phyloP scores from a whole-genome alignment of 305 asterid genomes.

The Withania somnifera region DNA sequence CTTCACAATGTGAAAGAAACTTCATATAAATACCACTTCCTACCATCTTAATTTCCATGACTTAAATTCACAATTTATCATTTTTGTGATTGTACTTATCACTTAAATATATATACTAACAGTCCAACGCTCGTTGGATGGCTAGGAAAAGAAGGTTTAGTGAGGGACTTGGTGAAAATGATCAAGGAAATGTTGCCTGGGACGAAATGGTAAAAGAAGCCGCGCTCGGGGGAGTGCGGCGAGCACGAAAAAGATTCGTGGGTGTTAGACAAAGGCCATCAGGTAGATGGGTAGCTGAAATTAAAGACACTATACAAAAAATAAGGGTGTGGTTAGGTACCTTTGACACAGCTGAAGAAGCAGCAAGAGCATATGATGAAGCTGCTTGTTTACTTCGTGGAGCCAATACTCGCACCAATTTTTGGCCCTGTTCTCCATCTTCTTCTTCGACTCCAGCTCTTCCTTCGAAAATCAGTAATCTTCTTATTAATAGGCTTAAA shows the following conservation, averaged over 20 bases:
- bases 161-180: conserved; percentile 5
- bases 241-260: conserved; percentile 23
- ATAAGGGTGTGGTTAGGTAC: conserved; percentile 41
- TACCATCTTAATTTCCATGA: neutral
- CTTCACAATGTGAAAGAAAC: neutral
- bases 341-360: conserved; percentile 40
- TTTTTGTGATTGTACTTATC: neutral
- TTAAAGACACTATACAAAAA: conserved; percentile 37
- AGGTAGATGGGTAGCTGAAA: conserved; percentile 43
- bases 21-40: neutral
- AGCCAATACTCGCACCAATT: conserved; percentile 31
- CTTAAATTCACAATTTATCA: neutral
- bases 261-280: conserved; percentile 39
- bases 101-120: neutral
- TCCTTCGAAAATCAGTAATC: conserved; percentile 56
- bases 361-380: conserved; percentile 41
- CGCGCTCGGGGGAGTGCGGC: conserved; percentile 17
- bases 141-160: conserved; percentile 25
- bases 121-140: neutral
- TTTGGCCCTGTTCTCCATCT: conserved; percentile 31
- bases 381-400: conserved; percentile 39
- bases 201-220: conserved; percentile 31
- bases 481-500: conserved; percentile 55
- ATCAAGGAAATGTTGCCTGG: conserved; percentile 12
- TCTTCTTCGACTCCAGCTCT: conserved; percentile 40